Percentiles rank a stretch among this genome's conserved stretches.
Evolutionary conservation across 202 grass and related monocot species (phyloP).

Genomic region (Cymbopogon flexuosus): DNA sequence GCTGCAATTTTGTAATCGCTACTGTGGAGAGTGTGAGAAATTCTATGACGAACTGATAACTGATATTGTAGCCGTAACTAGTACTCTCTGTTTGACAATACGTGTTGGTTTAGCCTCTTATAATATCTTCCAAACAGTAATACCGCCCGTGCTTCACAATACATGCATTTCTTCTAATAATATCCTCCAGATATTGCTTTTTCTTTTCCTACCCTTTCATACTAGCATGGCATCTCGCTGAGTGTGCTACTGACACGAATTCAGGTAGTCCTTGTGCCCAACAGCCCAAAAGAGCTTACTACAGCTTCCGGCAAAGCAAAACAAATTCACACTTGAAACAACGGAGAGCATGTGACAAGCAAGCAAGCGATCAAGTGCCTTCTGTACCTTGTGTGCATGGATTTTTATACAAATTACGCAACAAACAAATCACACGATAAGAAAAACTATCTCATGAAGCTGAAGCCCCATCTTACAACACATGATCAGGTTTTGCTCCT

Average conservation of each 20-base stretch:
- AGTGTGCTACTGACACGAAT: neutral
- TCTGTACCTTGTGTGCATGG: neutral
- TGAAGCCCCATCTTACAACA: too few relatives aligned
- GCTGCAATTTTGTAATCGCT: constrained; percentile 18
- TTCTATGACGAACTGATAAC: neutral
- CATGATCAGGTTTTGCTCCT: neutral
- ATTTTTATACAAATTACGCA: neutral
- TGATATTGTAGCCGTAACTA: neutral
- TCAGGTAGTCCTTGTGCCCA: neutral
- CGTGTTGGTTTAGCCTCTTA: neutral
- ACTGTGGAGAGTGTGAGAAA: neutral
- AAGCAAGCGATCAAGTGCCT: neutral
- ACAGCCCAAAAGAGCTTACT: too few relatives aligned
- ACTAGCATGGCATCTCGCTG: neutral
- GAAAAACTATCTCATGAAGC: neutral
- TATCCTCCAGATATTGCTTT: neutral
- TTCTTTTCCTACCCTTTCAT: neutral
- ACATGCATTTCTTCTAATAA: neutral
- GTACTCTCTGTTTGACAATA: neutral
- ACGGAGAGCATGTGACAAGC: too few relatives aligned
- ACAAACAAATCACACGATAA: neutral
- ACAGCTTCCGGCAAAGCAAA: too few relatives aligned
- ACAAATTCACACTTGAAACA: too few relatives aligned
- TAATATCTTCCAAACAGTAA: neutral
- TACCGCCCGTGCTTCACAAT: neutral